These are phyloP conservation scores for Paecilomyces variotii DNA, from an alignment of 2,329 filamentous ascomycete genomes.

Conservation along the genomic window DNA sequence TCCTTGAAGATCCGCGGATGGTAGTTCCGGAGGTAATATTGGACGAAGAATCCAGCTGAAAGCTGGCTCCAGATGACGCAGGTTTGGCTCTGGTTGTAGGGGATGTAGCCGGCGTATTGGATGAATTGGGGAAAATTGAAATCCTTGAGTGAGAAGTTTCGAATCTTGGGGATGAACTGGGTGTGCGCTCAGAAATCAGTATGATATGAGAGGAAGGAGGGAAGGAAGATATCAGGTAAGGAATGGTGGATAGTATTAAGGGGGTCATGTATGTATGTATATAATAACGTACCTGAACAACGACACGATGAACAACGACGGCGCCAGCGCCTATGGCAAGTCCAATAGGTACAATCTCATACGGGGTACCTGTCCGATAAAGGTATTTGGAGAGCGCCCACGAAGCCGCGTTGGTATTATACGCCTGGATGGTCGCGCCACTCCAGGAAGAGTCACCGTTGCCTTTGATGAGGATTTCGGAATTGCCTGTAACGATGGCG, in stretches of 20 bases:
- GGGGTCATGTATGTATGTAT: no score
- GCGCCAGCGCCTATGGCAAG: slow-evolving; percentile 4
- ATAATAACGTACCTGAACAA: slow-evolving; percentile 2
- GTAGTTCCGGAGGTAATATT: slow-evolving; percentile 48
- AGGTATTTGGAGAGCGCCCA: slow-evolving; percentile 8
- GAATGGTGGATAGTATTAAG: no score
- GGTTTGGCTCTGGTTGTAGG: slow-evolving; percentile 49
- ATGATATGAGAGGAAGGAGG: not conserved
- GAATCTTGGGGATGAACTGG: slow-evolving; percentile 43
- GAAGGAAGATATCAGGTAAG: not conserved
- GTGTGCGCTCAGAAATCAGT: not conserved
- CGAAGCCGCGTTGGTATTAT: slow-evolving; percentile 6
- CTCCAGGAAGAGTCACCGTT: slow-evolving; percentile 8
- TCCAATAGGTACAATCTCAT: slow-evolving; percentile 5
- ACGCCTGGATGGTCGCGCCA: slow-evolving; percentile 4
- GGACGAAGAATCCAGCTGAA: slow-evolving; percentile 40
- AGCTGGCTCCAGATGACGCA: slow-evolving; percentile 44
- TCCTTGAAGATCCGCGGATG: slow-evolving; percentile 45
- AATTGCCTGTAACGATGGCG: slow-evolving; percentile 2
- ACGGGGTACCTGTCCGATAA: slow-evolving; percentile 3
- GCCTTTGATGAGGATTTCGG: slow-evolving; percentile 1
- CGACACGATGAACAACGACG: slow-evolving; percentile 3
- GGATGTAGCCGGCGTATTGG: slow-evolving; percentile 48
- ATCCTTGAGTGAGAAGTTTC: slow-evolving; percentile 32
- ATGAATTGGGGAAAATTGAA: slow-evolving; percentile 49